Percentiles rank a stretch among this genome's conserved stretches.
phyloP scores from a whole-genome alignment of 345 rosid genomes.

The Corymbia maculata region DNA sequence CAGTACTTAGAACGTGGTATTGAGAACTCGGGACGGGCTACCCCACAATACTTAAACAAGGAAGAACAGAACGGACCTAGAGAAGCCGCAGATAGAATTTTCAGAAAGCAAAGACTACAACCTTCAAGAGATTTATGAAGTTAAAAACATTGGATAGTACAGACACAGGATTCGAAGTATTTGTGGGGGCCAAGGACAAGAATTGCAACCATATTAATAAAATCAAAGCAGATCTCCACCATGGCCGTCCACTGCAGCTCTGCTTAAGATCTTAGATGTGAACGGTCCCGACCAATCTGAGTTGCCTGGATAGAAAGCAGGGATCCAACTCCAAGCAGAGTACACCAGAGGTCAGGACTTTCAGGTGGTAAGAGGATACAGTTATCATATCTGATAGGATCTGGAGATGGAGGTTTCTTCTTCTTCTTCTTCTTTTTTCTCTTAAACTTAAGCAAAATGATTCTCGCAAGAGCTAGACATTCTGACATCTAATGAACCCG shows the following conservation, averaged over 20 bases:
- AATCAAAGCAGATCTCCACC: neutral
- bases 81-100: neutral
- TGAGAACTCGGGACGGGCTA: neutral
- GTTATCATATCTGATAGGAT: neutral
- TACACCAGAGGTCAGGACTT: neutral
- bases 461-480: neutral
- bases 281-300: neutral
- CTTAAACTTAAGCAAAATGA: neutral
- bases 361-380: neutral
- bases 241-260: neutral
- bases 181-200: neutral
- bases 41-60: neutral
- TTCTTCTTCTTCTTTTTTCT: neutral
- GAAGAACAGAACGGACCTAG: neutral
- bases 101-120: neutral
- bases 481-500: neutral
- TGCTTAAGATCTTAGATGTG: neutral
- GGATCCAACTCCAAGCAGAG: neutral
- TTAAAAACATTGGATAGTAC: neutral
- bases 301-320: neutral
- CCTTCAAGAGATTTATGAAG: neutral
- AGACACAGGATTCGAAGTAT: neutral
- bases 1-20: neutral
- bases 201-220: neutral
- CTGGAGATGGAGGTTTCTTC: neutral